Conservation (phyloP, 75 land plant genomes). For the Selaginella tamariscina region DNA sequence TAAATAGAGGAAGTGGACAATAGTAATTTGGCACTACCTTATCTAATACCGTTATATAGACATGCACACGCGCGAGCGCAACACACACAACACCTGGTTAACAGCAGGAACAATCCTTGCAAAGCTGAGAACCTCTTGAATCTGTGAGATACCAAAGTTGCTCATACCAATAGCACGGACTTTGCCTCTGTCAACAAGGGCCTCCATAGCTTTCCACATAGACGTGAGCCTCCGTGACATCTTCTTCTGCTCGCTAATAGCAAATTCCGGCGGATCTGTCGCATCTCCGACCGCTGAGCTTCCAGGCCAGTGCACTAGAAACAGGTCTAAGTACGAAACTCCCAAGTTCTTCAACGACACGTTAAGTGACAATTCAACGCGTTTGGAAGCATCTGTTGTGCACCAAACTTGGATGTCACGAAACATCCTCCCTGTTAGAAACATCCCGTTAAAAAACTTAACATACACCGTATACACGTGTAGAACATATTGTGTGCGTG, state of each 20-base stretch:
- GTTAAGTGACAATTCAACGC: not conserved
- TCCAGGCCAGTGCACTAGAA: constrained; percentile 2
- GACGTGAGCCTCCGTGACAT: not conserved
- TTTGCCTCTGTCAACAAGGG: constrained; percentile 9
- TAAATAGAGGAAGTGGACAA: not conserved
- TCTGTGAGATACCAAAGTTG: constrained; percentile 9
- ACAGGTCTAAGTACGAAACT: constrained; percentile 6
- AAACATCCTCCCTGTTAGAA: not conserved
- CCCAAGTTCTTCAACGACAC: constrained; percentile 10
- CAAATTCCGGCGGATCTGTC: not conserved
- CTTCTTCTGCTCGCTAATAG: not conserved
- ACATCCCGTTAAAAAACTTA: not conserved
- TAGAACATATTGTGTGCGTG: too few relatives aligned
- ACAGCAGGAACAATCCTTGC: constrained; percentile 4
- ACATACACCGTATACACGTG: too few relatives aligned
- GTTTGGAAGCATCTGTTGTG: constrained; percentile 1
- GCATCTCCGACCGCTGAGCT: not conserved
- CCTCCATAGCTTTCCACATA: constrained; percentile 1
- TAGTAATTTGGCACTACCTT: not conserved
- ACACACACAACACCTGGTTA: too few relatives aligned
- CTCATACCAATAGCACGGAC: constrained; percentile 9
- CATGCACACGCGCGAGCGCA: too few relatives aligned
- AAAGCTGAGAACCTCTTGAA: constrained; percentile 5
- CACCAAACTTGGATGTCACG: not conserved
- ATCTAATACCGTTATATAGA: too few relatives aligned